Conservation (phyloP, 805 yeast species). For the Lipomyces yamadae region DNA sequence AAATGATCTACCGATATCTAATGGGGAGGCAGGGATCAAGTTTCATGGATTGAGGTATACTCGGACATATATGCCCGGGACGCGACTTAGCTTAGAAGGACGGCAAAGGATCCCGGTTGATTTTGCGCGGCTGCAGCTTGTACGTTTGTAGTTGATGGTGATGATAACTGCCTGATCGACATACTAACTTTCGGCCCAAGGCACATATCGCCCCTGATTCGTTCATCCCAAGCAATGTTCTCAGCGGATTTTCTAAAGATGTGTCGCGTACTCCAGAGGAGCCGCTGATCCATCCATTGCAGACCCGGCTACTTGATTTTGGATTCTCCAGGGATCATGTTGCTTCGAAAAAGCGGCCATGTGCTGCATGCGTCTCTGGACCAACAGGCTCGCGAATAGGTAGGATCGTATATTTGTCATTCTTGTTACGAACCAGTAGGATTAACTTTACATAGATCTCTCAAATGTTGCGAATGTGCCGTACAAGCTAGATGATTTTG, state of each 20-base stretch:
- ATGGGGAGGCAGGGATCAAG: constrained; percentile 8
- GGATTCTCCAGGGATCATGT: constrained; percentile 21
- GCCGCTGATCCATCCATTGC: constrained; percentile 11
- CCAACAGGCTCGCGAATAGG: constrained; percentile 12
- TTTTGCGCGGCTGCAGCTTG: constrained; percentile 27
- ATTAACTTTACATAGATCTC: constrained; percentile 9
- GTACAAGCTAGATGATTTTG: constrained; percentile 11
- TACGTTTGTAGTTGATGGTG: constrained; percentile 2
- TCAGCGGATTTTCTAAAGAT: constrained; percentile 11
- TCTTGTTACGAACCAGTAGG: too few relatives aligned
- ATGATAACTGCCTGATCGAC: neutral
- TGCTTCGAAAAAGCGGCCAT: constrained; percentile 4
- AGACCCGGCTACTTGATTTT: constrained; percentile 16
- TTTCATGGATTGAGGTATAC: constrained; percentile 15
- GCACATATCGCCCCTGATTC: constrained; percentile 21
- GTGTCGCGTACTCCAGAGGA: neutral
- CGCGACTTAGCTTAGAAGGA: constrained; percentile 8
- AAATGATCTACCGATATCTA: neutral
- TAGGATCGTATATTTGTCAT: neutral
- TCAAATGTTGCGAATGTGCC: constrained; percentile 7
- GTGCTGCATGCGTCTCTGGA: constrained; percentile 26
- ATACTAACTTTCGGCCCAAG: constrained; percentile 3
- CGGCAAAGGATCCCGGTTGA: constrained; percentile 28
- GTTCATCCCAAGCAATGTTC: constrained; percentile 23
- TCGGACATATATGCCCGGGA: constrained; percentile 12